Evolutionary conservation across 1,284 basidiomycete genomes (phyloP).

Genomic region (Trametes versicolor): DNA sequence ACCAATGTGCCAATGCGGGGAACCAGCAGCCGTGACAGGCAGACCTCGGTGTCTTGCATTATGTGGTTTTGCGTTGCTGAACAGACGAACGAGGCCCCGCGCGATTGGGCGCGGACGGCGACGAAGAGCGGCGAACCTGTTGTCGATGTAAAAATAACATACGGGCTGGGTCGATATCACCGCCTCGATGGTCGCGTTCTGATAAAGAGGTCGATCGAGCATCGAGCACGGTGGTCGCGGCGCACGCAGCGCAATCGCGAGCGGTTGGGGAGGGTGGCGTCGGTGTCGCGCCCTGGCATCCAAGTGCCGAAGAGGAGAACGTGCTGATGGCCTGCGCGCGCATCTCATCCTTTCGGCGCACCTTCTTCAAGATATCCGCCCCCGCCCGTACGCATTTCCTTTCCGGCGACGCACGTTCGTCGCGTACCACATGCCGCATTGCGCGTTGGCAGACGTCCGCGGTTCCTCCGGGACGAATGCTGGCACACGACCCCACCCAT

Average conservation of each 20-base stretch:
- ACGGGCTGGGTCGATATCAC: not conserved
- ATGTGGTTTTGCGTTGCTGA: not conserved
- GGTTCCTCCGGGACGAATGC: not conserved
- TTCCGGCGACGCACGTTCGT: constrained; percentile 16
- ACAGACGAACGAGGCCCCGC: not conserved
- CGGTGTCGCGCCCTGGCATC: not conserved
- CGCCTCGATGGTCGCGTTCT: not conserved
- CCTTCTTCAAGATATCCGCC: not conserved
- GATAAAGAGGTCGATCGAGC: not conserved
- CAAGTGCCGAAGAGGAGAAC: not conserved
- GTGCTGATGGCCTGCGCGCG: not conserved
- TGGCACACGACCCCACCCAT: constrained; percentile 17
- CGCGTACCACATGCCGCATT: constrained; percentile 6
- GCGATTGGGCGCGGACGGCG: not conserved
- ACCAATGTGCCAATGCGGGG: constrained; percentile 40
- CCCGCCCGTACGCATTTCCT: not conserved
- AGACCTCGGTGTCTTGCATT: not conserved
- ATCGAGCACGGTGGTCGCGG: not conserved
- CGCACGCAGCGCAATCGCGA: not conserved
- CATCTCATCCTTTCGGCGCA: not conserved
- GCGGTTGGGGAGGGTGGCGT: not conserved
- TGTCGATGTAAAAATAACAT: not conserved
- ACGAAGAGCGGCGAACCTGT: not conserved
- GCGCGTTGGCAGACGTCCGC: not conserved
- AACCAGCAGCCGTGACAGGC: not conserved